A percentile compares a stretch with the other conserved stretches of the same genome.
Evolutionary conservation across 768 basidiomycete genomes (phyloP).

Genomic region (Flagelloscypha sp.): DNA sequence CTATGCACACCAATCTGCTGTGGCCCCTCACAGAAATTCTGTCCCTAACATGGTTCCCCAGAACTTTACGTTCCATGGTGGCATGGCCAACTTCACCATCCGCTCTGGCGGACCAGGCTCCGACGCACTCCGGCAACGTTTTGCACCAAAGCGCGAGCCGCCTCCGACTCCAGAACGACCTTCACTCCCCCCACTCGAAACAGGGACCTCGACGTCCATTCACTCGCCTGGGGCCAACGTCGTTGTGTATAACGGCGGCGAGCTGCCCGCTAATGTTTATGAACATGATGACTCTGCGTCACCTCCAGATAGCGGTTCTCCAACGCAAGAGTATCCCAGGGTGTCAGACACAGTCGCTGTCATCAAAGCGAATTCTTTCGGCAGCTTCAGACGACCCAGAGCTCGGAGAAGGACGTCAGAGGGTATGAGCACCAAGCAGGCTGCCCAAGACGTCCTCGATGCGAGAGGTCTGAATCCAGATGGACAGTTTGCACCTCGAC

Average conservation of each 20-base stretch:
- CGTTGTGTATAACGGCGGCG: conserved; percentile 41
- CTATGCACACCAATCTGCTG: conserved; percentile 55
- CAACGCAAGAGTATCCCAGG: conserved; percentile 29
- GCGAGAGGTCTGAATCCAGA: conserved; percentile 78
- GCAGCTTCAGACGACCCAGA: conserved; percentile 72
- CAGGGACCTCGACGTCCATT: conserved; percentile 46
- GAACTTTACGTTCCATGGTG: conserved; percentile 68
- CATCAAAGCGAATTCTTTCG: conserved; percentile 87
- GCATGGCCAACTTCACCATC: conserved; percentile 66
- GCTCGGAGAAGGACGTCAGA: conserved; percentile 68
- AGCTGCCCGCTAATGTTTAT: conserved; percentile 42
- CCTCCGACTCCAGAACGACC: conserved; percentile 42
- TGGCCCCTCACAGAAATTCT: too few relatives aligned
- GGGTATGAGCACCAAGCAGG: conserved; percentile 51
- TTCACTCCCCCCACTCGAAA: conserved; percentile 39
- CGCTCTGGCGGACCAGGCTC: conserved; percentile 35
- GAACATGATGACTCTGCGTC: conserved; percentile 31
- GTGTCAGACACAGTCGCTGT: conserved; percentile 81
- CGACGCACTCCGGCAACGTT: conserved; percentile 55
- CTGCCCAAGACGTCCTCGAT: conserved; percentile 76
- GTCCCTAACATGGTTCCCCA: too few relatives aligned
- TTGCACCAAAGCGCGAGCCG: conserved; percentile 40
- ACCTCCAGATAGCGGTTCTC: conserved; percentile 40
- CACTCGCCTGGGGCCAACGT: conserved; percentile 36
- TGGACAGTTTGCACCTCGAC: too few relatives aligned